Conservation (phyloP, 2,329 filamentous ascomycete species). For the Fusarium acutatum region DNA sequence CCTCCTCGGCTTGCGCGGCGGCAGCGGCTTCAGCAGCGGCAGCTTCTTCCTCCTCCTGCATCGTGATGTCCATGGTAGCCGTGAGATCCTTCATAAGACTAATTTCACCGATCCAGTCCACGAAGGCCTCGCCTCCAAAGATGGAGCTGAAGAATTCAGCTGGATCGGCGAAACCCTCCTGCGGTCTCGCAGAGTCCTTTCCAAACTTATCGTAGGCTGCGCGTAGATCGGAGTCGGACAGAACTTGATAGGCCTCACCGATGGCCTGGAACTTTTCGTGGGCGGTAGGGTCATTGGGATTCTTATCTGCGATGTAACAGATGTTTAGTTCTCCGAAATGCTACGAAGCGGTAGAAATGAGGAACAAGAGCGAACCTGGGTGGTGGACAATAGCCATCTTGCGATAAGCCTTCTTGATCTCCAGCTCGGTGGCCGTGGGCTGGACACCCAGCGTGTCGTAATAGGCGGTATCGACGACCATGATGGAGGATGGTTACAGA, state of each 20-base stretch:
- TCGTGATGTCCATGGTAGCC: slow-evolving; percentile 97
- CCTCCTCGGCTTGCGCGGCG: slow-evolving; percentile 58
- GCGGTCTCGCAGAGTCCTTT: slow-evolving; percentile 91
- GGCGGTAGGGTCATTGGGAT: slow-evolving; percentile 92
- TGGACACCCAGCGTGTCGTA: slow-evolving; percentile 88
- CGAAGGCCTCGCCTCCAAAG: slow-evolving; percentile 95
- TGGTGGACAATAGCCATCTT: slow-evolving; percentile 95
- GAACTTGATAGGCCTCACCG: slow-evolving; percentile 78
- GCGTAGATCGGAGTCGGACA: slow-evolving; percentile 86
- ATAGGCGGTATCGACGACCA: slow-evolving; percentile 90
- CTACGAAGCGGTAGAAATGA: background rate
- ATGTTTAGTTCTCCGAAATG: background rate
- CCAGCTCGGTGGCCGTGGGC: slow-evolving; percentile 85
- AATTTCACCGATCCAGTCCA: slow-evolving; percentile 97
- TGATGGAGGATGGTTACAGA: slow-evolving; percentile 51
- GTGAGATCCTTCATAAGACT: slow-evolving; percentile 98
- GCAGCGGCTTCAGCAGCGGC: slow-evolving; percentile 63
- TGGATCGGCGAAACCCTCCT: slow-evolving; percentile 93
- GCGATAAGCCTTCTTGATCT: slow-evolving; percentile 97
- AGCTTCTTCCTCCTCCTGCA: slow-evolving; percentile 76
- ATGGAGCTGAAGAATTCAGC: slow-evolving; percentile 99
- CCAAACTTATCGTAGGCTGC: slow-evolving; percentile 96
- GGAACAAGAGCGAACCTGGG: slow-evolving; percentile 65
- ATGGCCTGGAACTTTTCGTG: slow-evolving; percentile 95
- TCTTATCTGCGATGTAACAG: slow-evolving; percentile 76